phyloP scores from a whole-genome alignment of 2,329 filamentous ascomycete genomes.

The Fusarium napiforme region DNA sequence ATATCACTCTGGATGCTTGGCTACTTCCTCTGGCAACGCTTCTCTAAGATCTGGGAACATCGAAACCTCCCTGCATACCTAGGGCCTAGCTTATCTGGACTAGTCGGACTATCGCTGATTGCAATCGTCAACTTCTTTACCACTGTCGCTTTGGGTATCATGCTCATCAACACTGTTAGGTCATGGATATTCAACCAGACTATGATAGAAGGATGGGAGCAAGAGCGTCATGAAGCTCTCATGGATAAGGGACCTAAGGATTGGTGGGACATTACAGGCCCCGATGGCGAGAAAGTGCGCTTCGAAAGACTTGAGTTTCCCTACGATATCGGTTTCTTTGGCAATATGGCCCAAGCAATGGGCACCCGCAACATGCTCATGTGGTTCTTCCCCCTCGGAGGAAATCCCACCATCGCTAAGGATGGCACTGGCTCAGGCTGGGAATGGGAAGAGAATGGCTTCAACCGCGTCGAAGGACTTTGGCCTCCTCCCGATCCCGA shows the following conservation, averaged over 20 bases:
- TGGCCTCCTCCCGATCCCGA: slow-evolving; percentile 75
- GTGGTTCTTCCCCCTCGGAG: slow-evolving; percentile 77
- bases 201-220: slow-evolving; percentile 84
- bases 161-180: slow-evolving; percentile 71
- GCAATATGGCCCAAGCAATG: slow-evolving; percentile 81
- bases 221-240: slow-evolving; percentile 70
- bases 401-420: slow-evolving; percentile 56
- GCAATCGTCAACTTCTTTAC: slow-evolving; percentile 67
- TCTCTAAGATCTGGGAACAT: slow-evolving; percentile 69
- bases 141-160: slow-evolving; percentile 70
- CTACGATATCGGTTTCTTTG: slow-evolving; percentile 81
- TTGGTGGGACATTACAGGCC: slow-evolving; percentile 55
- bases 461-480: slow-evolving; percentile 71
- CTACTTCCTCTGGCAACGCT: slow-evolving; percentile 69
- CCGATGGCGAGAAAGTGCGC: slow-evolving; percentile 55
- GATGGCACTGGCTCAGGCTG: slow-evolving; percentile 60
- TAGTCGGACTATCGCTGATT: slow-evolving; percentile 71
- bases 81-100: slow-evolving; percentile 69
- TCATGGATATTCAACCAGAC: slow-evolving; percentile 76
- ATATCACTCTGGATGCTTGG: slow-evolving; percentile 71
- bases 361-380: slow-evolving; percentile 71
- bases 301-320: slow-evolving; percentile 79
- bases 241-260: slow-evolving; percentile 59
- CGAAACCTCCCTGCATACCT: slow-evolving; percentile 79
- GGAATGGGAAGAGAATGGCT: slow-evolving; percentile 79